Conservation (phyloP, 495 filamentous ascomycete genomes). For the Cercophora sp. region DNA sequence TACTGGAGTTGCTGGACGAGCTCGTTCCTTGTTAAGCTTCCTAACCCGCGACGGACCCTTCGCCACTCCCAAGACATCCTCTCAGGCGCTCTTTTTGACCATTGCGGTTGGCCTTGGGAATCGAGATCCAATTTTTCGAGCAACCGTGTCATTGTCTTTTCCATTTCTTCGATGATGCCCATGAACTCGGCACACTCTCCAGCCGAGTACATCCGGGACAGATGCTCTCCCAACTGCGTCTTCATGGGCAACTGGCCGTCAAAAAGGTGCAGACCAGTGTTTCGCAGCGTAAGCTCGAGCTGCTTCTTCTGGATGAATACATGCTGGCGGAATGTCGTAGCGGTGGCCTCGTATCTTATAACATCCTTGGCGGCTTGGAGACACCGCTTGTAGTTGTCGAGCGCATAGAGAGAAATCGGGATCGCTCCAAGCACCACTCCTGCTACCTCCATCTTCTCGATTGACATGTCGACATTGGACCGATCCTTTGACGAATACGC, state of each 20-base stretch:
- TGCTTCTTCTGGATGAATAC: slow-evolving; percentile 10
- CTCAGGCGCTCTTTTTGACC: neutral
- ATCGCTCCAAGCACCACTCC: slow-evolving; percentile 6
- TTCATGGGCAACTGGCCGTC: neutral
- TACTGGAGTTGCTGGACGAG: slow-evolving; percentile 4
- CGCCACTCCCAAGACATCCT: slow-evolving; percentile 3
- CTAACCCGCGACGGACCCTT: neutral
- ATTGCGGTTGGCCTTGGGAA: neutral
- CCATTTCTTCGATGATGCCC: neutral
- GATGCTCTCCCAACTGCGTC: neutral
- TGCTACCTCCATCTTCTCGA: slow-evolving; percentile 2
- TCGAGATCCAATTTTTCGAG: slow-evolving; percentile 4
- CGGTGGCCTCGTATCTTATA: slow-evolving; percentile 6
- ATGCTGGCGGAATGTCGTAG: neutral
- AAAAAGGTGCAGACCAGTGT: neutral
- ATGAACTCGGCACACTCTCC: neutral
- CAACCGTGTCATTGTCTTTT: neutral
- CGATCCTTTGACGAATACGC: slow-evolving; percentile 2
- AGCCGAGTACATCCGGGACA: neutral
- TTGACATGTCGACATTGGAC: neutral
- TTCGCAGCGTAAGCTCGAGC: slow-evolving; percentile 3
- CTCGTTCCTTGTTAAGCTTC: neutral
- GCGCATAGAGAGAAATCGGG: slow-evolving; percentile 5
- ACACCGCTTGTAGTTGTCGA: slow-evolving; percentile 11
- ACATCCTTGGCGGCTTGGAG: neutral